phyloP scores from a whole-genome alignment of 2,329 filamentous ascomycete species.

The Cladosporium sphaerospermum region DNA sequence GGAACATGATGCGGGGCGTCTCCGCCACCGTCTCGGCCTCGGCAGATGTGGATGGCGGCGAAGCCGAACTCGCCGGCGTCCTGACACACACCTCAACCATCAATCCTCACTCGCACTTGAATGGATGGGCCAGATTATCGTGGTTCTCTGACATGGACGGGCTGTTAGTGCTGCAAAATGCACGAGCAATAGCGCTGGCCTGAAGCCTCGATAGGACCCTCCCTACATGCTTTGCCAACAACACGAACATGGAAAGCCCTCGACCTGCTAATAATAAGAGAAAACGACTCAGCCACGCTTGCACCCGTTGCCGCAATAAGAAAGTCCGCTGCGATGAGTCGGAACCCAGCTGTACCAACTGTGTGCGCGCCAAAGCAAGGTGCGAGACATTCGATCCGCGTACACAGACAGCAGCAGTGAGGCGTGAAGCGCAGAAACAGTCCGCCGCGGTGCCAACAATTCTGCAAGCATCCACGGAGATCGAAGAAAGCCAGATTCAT shows the following conservation, averaged over 20 bases:
- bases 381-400: constrained; percentile 3
- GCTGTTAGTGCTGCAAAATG: too few species aligned
- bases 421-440: constrained; percentile 3
- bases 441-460: not conserved
- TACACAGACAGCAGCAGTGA: not conserved
- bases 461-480: not conserved
- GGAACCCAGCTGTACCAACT: constrained; percentile 4
- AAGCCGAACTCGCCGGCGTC: too few species aligned
- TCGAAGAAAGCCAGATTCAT: not conserved
- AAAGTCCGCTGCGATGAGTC: constrained; percentile 5
- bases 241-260: constrained; percentile 1
- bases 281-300: constrained; percentile 8
- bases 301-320: not conserved
- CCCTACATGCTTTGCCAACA: too few species aligned
- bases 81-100: too few species aligned
- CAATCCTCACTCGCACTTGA: too few species aligned
- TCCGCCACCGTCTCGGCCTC: too few species aligned
- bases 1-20: too few species aligned
- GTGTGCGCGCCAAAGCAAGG: not conserved
- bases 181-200: too few species aligned
- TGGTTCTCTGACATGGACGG: too few species aligned
- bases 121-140: too few species aligned
- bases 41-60: too few species aligned
- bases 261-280: not conserved
- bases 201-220: too few species aligned